phyloP scores from a whole-genome alignment of 2,329 filamentous ascomycete species.

The Trichoderma sp. region DNA sequence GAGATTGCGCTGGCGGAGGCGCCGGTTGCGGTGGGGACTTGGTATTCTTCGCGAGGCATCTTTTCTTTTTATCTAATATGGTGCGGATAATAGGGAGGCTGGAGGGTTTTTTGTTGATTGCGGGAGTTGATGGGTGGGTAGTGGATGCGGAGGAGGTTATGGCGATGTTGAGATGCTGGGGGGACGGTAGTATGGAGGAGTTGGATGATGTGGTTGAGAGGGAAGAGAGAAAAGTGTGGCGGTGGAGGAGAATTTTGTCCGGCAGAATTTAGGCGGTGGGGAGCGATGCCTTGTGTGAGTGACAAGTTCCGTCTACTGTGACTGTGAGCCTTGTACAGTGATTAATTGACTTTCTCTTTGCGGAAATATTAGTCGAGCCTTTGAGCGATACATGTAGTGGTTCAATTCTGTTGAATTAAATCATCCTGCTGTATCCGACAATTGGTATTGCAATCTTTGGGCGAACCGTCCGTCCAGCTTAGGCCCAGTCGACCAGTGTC shows the following conservation, averaged over 20 bases:
- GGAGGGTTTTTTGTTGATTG: background rate
- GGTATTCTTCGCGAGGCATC: slow-evolving; percentile 77
- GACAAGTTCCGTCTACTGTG: too few species aligned
- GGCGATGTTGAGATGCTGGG: background rate
- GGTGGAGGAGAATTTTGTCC: slow-evolving; percentile 32
- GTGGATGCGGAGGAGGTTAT: background rate
- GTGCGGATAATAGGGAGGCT: background rate
- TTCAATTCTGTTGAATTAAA: too few species aligned
- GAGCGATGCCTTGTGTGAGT: background rate
- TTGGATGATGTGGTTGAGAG: background rate
- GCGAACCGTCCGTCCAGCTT: background rate
- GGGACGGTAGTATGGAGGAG: background rate
- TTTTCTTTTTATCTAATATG: background rate
- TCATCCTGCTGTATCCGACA: too few species aligned
- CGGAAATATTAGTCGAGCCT: too few species aligned
- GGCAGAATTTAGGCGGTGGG: slow-evolving; percentile 34
- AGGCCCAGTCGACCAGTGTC: background rate
- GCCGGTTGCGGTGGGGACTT: slow-evolving; percentile 62
- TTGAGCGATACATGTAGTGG: too few species aligned
- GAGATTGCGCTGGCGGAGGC: slow-evolving; percentile 47
- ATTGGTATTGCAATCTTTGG: background rate
- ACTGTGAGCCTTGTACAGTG: background rate
- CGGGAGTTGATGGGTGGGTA: background rate
- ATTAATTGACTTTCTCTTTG: background rate
- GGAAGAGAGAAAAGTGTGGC: slow-evolving; percentile 31